A percentile compares a stretch with the other conserved stretches of the same genome.
These are phyloP conservation scores for Neovahlkampfia damariscottae DNA, from an alignment of 78 protist genomes.

Conservation along the genomic window DNA sequence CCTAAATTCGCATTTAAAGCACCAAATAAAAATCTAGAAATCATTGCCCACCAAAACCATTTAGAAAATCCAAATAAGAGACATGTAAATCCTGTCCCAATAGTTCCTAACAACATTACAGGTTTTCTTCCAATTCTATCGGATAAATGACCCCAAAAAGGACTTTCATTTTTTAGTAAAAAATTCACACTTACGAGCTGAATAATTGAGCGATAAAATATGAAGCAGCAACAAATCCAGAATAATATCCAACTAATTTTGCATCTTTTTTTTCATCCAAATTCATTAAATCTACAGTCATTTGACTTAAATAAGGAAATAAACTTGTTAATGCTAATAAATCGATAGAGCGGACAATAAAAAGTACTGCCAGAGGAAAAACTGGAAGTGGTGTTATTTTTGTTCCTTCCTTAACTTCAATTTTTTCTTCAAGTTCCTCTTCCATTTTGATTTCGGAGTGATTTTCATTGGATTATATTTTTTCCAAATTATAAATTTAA, in stretches of 20 bases:
- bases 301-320: too few species aligned
- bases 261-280: background rate
- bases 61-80: background rate
- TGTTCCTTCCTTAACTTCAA: too few species aligned
- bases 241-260: background rate
- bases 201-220: background rate
- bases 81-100: background rate
- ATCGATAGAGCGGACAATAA: too few species aligned
- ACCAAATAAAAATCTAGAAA: background rate
- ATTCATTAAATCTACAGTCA: background rate
- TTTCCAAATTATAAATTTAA: too few species aligned
- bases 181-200: too few species aligned
- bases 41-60: background rate
- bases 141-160: background rate
- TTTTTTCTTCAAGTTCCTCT: too few species aligned
- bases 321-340: too few species aligned
- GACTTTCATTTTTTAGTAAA: too few species aligned
- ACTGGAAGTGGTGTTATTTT: too few species aligned
- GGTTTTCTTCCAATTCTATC: background rate
- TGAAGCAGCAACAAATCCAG: background rate
- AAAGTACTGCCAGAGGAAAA: too few species aligned
- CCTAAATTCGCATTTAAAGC: slow-evolving; percentile 4
- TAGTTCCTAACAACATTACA: background rate
- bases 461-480: too few species aligned
- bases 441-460: too few species aligned